Evolutionary conservation across 768 basidiomycete genomes (phyloP), one percentile per base, ranked within the genome.

Genomic region (Termitomyces sp.): DNA sequence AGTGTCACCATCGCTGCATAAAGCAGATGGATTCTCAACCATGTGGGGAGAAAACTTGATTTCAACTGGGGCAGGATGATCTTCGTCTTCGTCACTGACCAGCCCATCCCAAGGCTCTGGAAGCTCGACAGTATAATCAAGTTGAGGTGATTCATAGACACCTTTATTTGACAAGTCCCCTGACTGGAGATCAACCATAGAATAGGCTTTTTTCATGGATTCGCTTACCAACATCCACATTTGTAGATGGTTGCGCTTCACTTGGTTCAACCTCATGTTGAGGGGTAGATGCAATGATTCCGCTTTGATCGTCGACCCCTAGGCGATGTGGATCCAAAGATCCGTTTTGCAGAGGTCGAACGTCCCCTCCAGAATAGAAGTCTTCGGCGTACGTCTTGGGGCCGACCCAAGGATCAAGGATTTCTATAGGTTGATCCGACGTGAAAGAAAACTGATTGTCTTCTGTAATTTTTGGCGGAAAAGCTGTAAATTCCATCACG

Each of bases 31-130:
- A 29, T 75, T 65, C 16, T 71, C 63, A 53, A 61, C 59, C 4
- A 63, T 49, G 4, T 53, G 60, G 16, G 50, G 48, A 14, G 48
- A 27, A 31, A 60, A 49, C 18, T 59, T 57, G 37, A 73, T 29
- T 52, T 80, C 78, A 1, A 78, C 80, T 13, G 77, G 79, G 5
- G 76, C 70, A 57, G 76, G 77, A 57, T 70, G 75, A 61, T 78
- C 77, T 59, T 78, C n/a, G n/a, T n/a, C 76, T 0, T 76, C 74
- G 44, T 72, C 75, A 6, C 66, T 70, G 27, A 65, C 66, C 5
- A 78, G 72, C 26, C 71, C 75, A 36, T 63, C 62, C 78, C 77
- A 79, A 29, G 71, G 71, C 62, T 79, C 77, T 20, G 63, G 59
- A 20, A 79, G 57, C 7, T 74, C 72, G 6, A 72, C 58, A 24